Percentiles rank a stretch among this genome's conserved stretches.
phyloP scores from a whole-genome alignment of 2,329 filamentous ascomycete genomes.

The Penicillium sp. region DNA sequence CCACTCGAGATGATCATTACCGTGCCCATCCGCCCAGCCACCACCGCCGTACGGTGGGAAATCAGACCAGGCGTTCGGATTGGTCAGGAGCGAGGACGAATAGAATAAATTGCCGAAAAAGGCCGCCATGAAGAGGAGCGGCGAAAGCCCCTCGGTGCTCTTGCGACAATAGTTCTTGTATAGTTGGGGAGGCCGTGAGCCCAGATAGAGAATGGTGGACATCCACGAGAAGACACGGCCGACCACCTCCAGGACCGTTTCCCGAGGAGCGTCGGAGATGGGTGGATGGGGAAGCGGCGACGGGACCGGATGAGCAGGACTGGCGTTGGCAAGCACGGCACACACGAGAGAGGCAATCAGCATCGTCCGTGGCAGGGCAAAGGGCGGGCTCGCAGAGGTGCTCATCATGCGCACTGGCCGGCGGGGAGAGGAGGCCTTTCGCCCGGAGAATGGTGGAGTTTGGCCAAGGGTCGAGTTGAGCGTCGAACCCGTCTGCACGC shows the following conservation, averaged over 20 bases:
- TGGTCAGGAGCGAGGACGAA: conserved; percentile 55
- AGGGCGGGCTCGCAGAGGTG: conserved; percentile 23
- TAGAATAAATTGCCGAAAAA: conserved; percentile 66
- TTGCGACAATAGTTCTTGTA: conserved; percentile 59
- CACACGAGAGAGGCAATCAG: conserved; percentile 42
- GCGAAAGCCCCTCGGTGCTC: conserved; percentile 58
- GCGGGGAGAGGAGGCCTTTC: conserved; percentile 28
- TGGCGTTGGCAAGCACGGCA: conserved; percentile 39
- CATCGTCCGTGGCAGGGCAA: conserved; percentile 40
- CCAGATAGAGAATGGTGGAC: conserved; percentile 53
- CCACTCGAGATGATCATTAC: conserved; percentile 53
- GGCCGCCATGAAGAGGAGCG: conserved; percentile 58
- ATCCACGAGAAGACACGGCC: conserved; percentile 52
- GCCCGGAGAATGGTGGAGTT: conserved; percentile 29
- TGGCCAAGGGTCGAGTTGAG: conserved; percentile 17
- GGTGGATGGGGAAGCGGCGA: conserved; percentile 18
- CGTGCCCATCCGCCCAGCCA: conserved; percentile 54
- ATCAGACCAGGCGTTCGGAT: conserved; percentile 57
- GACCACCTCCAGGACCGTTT: conserved; percentile 37
- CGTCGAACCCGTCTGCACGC: conserved; percentile 20
- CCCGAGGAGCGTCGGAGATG: conserved; percentile 14
- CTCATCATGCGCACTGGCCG: conserved; percentile 24
- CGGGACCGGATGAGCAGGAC: conserved; percentile 26
- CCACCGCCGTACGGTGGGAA: conserved; percentile 52
- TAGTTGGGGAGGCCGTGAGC: conserved; percentile 58